Base-by-base conservation (phyloP, 768 basidiomycete genomes). In the Lactarius pseudohatsudake region DNA sequence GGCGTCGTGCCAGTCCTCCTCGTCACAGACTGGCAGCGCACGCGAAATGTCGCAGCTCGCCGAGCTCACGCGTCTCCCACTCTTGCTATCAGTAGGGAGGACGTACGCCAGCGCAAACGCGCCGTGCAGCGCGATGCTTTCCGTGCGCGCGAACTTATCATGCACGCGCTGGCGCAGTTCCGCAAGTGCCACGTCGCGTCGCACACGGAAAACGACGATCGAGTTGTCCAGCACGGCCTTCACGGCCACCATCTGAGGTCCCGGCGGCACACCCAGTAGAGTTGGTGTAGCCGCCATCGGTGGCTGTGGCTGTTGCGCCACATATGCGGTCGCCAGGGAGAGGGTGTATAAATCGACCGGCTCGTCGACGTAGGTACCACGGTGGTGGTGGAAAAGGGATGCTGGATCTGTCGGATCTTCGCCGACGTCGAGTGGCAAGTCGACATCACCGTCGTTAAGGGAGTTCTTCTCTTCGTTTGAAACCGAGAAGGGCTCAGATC, bases 141-240 rank as follows among this genome's bases (percentile, higher is more conserved):
- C 87, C 71, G 86, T 83, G 28, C 81, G 79, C n/a, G 82, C 80
- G 72, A 92, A 87, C 71, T 90, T 91, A 62, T 87, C 84, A 67
- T 83, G 82, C 30, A 92, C 77, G 57, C 83, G 81, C 60, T 77
- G 77, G 65, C 86, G 86, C 18, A 91, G 71, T 55, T 86, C 85
- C 20, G 75, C 71, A 63, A 86, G 81, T n/a, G 81, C 54, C 65
- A 79, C 78, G 50, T 79, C 76, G 67, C 80, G 80, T 15, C 83
- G 75, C 9, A 82, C 75, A 54, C 87, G 86, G 59, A 92, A 80
- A 66, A 89, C 76, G 71, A 92, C 80, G 67, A 89, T 87, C 32
- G 82, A 78, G 68, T 85, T 81, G 70, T 85, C 82, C 69, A 84
- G 83, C 54, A 81, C 81, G 5, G 85, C 90, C 77, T 92, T 92